A percentile compares a stretch with the other conserved stretches of the same genome.
These are phyloP conservation scores for Cystobasidiopsis lactophilus DNA, from an alignment of 768 basidiomycete species.

Conservation along the genomic window DNA sequence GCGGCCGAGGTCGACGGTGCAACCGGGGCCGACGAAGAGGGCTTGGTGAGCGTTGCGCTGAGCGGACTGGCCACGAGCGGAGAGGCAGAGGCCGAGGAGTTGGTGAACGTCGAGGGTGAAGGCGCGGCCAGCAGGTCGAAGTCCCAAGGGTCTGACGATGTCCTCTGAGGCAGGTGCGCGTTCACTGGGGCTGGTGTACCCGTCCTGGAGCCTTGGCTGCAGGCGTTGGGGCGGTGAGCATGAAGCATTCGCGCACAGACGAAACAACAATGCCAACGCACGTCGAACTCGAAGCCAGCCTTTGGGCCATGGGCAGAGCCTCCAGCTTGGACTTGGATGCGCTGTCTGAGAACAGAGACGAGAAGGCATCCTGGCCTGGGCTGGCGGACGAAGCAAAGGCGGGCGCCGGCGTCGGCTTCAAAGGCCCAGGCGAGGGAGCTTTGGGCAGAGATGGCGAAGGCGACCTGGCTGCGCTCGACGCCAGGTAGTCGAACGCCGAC, in stretches of 20 bases:
- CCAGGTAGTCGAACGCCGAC: conserved; percentile 1
- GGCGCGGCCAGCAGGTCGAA: conserved; percentile 17
- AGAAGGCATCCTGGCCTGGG: background rate
- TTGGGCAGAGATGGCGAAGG: conserved; percentile 11
- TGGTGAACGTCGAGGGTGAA: no score
- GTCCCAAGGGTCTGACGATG: conserved; percentile 18
- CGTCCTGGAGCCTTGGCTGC: background rate
- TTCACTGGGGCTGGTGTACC: background rate
- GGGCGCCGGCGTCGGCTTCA: no score
- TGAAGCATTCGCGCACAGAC: no score
- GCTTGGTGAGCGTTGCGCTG: no score
- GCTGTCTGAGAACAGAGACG: background rate
- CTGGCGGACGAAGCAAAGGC: background rate
- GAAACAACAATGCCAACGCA: background rate
- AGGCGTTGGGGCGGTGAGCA: background rate
- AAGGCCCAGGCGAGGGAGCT: background rate
- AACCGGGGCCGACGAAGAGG: no score
- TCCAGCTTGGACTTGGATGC: background rate
- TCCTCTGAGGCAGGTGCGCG: background rate
- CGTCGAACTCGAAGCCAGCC: background rate
- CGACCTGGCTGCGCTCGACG: no score
- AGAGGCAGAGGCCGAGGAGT: background rate
- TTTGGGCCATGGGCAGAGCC: background rate
- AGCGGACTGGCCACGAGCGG: no score
- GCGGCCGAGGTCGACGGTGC: no score